Evolutionary conservation across 768 basidiomycete species (phyloP).

Genomic region (Suillus fuscotomentosus): DNA sequence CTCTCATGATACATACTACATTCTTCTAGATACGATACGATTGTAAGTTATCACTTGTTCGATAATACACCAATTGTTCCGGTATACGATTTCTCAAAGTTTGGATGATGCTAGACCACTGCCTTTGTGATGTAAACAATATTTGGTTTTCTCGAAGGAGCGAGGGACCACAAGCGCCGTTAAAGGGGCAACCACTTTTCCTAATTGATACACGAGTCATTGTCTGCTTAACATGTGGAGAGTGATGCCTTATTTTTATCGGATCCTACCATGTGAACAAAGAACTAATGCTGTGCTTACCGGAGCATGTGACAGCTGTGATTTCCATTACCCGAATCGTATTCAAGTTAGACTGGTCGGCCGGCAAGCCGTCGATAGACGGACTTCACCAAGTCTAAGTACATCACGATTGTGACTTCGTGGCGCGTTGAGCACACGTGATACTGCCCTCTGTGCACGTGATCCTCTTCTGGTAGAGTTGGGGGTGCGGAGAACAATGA

Average conservation of each 20-base stretch:
- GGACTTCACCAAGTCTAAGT: no score
- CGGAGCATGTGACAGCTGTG: neutral
- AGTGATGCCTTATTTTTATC: neutral
- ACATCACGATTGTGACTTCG: neutral
- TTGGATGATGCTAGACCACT: neutral
- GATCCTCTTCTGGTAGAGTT: neutral
- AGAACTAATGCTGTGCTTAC: neutral
- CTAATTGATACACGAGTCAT: neutral
- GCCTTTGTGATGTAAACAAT: neutral
- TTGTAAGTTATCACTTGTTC: neutral
- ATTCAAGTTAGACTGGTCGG: no score
- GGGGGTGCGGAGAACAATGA: neutral
- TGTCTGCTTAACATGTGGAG: neutral
- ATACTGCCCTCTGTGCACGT: neutral
- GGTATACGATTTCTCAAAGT: neutral
- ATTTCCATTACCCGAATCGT: neutral
- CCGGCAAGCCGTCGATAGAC: no score
- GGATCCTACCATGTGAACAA: neutral
- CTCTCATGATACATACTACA: neutral
- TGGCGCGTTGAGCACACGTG: neutral
- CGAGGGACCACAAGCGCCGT: neutral
- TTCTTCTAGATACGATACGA: neutral
- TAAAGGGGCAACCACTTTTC: neutral
- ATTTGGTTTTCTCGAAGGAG: neutral
- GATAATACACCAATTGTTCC: neutral